Percentiles rank a stretch among this genome's conserved stretches.
Evolutionary conservation across 108 stramenopile species (phyloP).

Genomic region (Cyclotella kingstonii): DNA sequence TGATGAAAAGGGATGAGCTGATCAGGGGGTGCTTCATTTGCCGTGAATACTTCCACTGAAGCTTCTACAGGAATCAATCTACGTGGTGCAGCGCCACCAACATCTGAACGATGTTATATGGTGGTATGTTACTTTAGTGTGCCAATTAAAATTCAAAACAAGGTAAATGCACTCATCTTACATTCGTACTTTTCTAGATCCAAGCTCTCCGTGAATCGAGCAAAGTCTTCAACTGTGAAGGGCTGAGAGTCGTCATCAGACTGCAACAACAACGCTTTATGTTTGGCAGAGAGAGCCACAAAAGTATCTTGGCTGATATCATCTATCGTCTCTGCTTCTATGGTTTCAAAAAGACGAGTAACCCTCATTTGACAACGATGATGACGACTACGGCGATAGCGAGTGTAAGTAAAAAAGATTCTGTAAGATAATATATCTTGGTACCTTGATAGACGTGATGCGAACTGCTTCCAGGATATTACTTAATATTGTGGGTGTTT

Average conservation of each 20-base stretch:
- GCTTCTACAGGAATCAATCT: conserved; percentile 56
- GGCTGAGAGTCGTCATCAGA: conserved; percentile 38
- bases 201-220: conserved; percentile 47
- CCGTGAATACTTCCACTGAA: conserved; percentile 70
- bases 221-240: conserved; percentile 66
- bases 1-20: conserved; percentile 86
- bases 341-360: conserved; percentile 35
- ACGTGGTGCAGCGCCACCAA: conserved; percentile 67
- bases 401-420: no score
- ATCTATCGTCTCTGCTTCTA: conserved; percentile 11
- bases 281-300: conserved; percentile 46
- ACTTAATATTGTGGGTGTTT: no score
- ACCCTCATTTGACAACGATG: conserved; percentile 43
- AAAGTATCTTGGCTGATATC: conserved; percentile 31
- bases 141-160: neutral
- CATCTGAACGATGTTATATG: neutral
- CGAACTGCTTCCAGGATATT: no score
- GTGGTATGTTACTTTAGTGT: neutral
- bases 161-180: neutral
- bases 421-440: no score
- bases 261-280: conserved; percentile 70
- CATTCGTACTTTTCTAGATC: conserved; percentile 57
- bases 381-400: no score
- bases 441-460: no score
- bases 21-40: conserved; percentile 76